Evolutionary conservation across 2,329 filamentous ascomycete species (phyloP), one percentile per base, ranked within the genome.

Genomic region (Trichophyton schoenleinii): DNA sequence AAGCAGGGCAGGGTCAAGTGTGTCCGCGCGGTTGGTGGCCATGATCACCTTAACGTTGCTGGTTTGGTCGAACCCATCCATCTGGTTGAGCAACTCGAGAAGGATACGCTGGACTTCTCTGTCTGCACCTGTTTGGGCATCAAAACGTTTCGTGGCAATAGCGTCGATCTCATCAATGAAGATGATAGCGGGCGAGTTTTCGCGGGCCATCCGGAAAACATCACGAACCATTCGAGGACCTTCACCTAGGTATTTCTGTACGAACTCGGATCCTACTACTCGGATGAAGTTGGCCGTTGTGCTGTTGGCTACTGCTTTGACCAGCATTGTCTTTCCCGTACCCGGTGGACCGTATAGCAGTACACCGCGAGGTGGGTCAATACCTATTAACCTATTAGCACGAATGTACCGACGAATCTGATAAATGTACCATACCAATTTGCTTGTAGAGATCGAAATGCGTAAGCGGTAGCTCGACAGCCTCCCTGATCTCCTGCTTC

Each of bases 1-100:
- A 64, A 99, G 84, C 64, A 99, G 82, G 48, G 94, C 94, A 15
- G 94, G 94, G 73, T 99, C 94, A 66, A 99, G 83, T 5, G 94
- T 99, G 75, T 97, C 94, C 67, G 94, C 92, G 73, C 94, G 88
- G 80, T 99, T 99, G 67, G 94, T 99, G 67, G 94, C 94, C 94
- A 99, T 99, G 79, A 99, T 99, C 73, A 99, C 94, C 80, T 99
- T 99, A 77, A 99, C 94, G 76, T 99, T 99, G 74, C 90, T 89
- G 0, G 91, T 96, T 77, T 99, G 94, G 75, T 99, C 94, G 79
- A 99, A 99, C 66, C 94, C 94, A 74, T 99, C 94, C 94, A 99
- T 99, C 78, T 99, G 94, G 79, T 99, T 99, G 66, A 99, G 86
- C 67, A 99, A 80, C 75, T 99, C 94, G 63, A 99, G 86, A 63